Evolutionary conservation across 257 asterid species (phyloP), one percentile per base, ranked within the genome.

Genomic region (Leptodermis oblonga): DNA sequence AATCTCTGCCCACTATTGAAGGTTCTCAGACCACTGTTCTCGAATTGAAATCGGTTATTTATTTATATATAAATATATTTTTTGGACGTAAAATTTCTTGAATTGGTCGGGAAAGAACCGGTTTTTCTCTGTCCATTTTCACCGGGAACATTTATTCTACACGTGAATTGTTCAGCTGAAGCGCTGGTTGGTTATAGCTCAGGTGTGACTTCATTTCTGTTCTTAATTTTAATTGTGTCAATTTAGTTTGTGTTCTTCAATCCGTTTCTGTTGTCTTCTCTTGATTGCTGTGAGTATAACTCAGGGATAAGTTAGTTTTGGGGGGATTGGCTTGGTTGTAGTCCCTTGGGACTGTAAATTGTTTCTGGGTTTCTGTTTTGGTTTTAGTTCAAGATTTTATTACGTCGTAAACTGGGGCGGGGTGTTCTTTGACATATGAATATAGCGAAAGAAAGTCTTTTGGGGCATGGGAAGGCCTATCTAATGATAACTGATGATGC

Each of bases 121-220:
- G 28, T 61, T 33, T 62, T 62, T n/a, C 67, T 62, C n/a, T n/a
- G 67, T 9, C 18, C 42, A 7, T 26, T 31, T 61, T 3, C 42
- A 51, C 58, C 13, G 11, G 58, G 0, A 22, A 5, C 26, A 4
- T 51, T 7, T 51, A 51, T 51, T 1, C 7, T 20, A 26, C 7
- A 26, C 28, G 28, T 20, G 26, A 22, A 51, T 22, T 51, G 58
- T 22, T 51, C 23, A 1, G 26, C 55, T 2, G 25, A 49, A 49
- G 55, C 23, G 18, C 58, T 20, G 28, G n/a, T 62, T 18, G 36
- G 14, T 18, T n/a, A 62, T 37, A 10, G 31, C 33, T 37, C 49
- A 62, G 67, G 67, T 62, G 45, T 62, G 67, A 51, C 58, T 51
- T 51, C 28, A 7, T 48, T 51, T 51, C 30, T 13, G 18, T 36